Conservation (phyloP, 202 grass and related monocot genomes). For the Panicum hallii region DNA sequence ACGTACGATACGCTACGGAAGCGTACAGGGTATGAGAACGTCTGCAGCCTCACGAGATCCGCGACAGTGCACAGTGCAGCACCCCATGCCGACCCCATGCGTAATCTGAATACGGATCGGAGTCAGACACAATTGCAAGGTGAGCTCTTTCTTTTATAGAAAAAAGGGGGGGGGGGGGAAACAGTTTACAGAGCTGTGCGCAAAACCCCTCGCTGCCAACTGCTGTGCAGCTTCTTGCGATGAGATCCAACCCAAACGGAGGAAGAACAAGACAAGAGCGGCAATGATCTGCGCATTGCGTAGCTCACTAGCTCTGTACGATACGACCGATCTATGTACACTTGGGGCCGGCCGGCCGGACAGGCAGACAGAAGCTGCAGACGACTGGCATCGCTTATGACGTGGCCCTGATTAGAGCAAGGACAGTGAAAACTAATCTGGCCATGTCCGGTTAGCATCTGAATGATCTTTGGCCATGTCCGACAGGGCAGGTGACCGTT, state of each 20-base stretch:
- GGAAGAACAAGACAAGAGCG: neutral
- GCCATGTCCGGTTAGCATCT: neutral
- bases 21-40: conserved; percentile 41
- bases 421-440: neutral
- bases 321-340: conserved; percentile 7
- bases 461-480: neutral
- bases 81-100: conserved; percentile 39
- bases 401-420: neutral
- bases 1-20: conserved; percentile 46
- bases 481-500: neutral
- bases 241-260: neutral
- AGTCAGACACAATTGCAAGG: neutral
- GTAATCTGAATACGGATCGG: neutral
- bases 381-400: neutral
- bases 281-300: neutral
- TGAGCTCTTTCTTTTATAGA: too few species aligned
- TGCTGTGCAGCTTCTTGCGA: neutral
- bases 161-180: too few species aligned
- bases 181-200: too few species aligned
- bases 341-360: neutral
- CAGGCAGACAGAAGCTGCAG: conserved; percentile 17
- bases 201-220: neutral
- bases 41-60: conserved; percentile 26
- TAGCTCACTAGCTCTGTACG: neutral
- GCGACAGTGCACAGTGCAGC: neutral